These are phyloP conservation scores for Neocallimastix lanati DNA, from an alignment of 192 early-diverging fungal species.

Conservation along the genomic window DNA sequence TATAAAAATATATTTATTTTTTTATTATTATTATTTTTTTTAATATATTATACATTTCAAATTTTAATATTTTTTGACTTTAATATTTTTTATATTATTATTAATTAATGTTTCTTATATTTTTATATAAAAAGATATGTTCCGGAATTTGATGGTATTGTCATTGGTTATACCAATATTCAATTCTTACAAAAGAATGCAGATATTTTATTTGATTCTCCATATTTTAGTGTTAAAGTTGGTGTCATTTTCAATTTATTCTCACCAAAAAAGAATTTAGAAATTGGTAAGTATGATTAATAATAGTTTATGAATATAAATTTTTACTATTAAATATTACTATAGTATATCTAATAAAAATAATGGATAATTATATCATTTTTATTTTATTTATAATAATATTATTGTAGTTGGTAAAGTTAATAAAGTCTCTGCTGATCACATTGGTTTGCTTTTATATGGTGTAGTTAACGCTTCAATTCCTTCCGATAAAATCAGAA, in stretches of 20 bases:
- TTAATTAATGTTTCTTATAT: too few species aligned
- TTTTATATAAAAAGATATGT: constrained; percentile 35
- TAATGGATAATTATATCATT: too few species aligned
- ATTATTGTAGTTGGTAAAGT: constrained; percentile 46
- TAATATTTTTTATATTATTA: too few species aligned
- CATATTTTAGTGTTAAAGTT: constrained; percentile 63
- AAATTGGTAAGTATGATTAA: constrained; percentile 21
- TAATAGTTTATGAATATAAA: too few species aligned
- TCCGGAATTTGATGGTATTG: constrained; percentile 69
- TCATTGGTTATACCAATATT: constrained; percentile 60
- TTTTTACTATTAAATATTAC: too few species aligned
- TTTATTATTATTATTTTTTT: too few species aligned
- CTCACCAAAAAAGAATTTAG: constrained; percentile 46
- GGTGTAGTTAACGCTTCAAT: constrained; percentile 94
- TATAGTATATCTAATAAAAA: too few species aligned
- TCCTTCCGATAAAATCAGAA: constrained; percentile 57
- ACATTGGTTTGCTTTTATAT: constrained; percentile 82
- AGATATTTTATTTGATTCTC: constrained; percentile 66
- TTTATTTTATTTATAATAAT: too few species aligned
- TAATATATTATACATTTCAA: too few species aligned
- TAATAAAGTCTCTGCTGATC: constrained; percentile 83
- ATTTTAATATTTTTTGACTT: too few species aligned
- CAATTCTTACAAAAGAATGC: constrained; percentile 23
- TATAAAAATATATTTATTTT: too few species aligned
- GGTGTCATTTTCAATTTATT: constrained; percentile 52